Base-by-base conservation (phyloP, 352 stramenopile genomes). In the Pythium coloratum region DNA sequence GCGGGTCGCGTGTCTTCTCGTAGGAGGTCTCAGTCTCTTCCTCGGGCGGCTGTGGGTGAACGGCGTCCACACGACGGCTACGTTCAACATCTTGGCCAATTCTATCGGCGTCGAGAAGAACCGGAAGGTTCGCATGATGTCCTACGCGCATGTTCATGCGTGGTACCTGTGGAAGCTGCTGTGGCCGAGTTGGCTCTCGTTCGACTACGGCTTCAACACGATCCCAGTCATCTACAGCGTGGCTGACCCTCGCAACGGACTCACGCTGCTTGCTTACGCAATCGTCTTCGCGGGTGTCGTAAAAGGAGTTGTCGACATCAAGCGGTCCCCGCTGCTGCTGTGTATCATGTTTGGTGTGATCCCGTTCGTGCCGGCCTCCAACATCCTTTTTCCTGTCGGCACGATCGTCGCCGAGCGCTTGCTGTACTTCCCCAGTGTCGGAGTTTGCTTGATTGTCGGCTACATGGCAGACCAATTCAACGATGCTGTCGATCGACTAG, bases 141-240 rank as follows among this genome's bases (percentile, higher is more conserved):
- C 88, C 18, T 97, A 96, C 68, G 81, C 85, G 1, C 82, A 97
- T 66, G 77, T 95, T 7, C 90, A 97, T 56, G 84, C 77, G 3
- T 87, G 90, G 72, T 98, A 98, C 64, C 55, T 93, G 30, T 92
- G 76, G 77, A 97, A 97, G 55, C 75, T 98, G 6, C 34, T 97
- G 24, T 97, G 86, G 88, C 92, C 94, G 16, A 77, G 77, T 14
- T 82, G 77, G 69, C 75, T 98, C 6, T 89, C 76, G 60, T 98
- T 96, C 50, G 91, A 98, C 78, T 97, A 97, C 54, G 94, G 92
- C 18, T 97, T 92, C 62, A 87, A 89, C 42, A 95, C 88, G 10
- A 86, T 97, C 12, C 78, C 84, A 2, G 69, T 94, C 36, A 81
- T 97, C 50, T 69, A 75, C 18, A 66, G 40, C 28, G 20, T 92